phyloP scores from a whole-genome alignment of 192 early-diverging fungal species.

The Allomyces javanicus region DNA sequence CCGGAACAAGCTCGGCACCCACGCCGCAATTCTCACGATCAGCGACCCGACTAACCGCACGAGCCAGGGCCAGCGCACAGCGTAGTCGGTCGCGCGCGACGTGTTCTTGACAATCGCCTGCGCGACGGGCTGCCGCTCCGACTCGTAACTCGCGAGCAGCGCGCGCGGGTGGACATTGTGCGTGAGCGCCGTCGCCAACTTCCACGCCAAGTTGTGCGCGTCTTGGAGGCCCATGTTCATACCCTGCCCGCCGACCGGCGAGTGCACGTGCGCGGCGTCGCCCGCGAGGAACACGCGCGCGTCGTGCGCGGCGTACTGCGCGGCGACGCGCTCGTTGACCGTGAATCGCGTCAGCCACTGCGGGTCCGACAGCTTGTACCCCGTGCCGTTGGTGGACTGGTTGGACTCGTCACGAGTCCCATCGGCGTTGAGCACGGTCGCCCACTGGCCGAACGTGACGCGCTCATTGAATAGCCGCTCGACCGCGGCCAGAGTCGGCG shows the following conservation, averaged over 20 bases:
- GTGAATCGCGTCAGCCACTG: conserved; percentile 7
- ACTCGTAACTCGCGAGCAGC: neutral
- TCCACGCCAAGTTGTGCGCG: conserved; percentile 24
- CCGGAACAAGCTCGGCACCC: neutral
- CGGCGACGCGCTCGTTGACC: conserved; percentile 11
- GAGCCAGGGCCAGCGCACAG: neutral
- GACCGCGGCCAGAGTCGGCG: neutral
- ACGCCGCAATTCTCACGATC: neutral
- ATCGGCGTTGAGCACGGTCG: neutral
- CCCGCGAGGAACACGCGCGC: conserved; percentile 18
- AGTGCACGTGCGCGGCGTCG: conserved; percentile 20
- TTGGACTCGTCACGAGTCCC: neutral
- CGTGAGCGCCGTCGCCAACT: conserved; percentile 14
- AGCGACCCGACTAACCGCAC: neutral
- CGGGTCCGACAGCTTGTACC: conserved; percentile 9
- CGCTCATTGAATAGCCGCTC: neutral
- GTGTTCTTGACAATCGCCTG: neutral
- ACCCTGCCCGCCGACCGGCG: conserved; percentile 19
- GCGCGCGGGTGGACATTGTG: neutral
- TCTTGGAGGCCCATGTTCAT: conserved; percentile 20
- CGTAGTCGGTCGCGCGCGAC: neutral
- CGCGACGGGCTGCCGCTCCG: neutral
- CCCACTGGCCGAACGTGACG: neutral
- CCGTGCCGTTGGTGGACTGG: neutral
- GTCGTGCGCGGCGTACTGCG: conserved; percentile 5